Base-by-base conservation (phyloP, 1,284 basidiomycete genomes). In the Leccinum laetum region DNA sequence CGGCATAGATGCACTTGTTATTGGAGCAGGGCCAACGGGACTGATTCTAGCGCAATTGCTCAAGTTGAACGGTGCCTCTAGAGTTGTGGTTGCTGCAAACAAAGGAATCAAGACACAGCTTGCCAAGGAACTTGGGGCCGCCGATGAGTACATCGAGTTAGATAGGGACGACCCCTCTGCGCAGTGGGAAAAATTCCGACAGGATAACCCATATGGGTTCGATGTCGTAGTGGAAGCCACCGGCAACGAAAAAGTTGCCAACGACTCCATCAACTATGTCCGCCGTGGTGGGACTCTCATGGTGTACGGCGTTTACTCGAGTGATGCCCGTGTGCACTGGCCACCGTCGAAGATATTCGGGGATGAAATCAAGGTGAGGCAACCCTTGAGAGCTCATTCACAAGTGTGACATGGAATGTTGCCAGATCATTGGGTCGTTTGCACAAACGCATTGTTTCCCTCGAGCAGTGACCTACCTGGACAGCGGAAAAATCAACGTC, bases 201-300 rank as follows among this genome's bases (percentile, higher is more conserved):
- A 86, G 73, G 86, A 90, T 66, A 85, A 94, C 76, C 90, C 90
- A 37, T 89, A 90, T 72, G 92, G 93, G 21, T 95, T 95, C 75
- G 93, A 95, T 75, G 87, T 94, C 29, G 94, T 95, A 52, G 92
- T 85, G 66, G 93, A 95, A 78, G 93, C 92, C 53, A 94, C 93
- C 5, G 93, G 93, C 65, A 86, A 88, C 52, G 91, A 92, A 78
- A 86, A 86, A 67, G 78, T 95, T 56, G 91, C 90, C 44, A 88
- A 93, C 71, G 86, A 91, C 63, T 81, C 89, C 35, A 91, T 95
- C 77, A 85, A 93, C 79, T 93, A 92, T 73, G 93, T 95, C 49
- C 83, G 91, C 8, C 82, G 92, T 65, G 90, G 91, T 26, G 90
- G 89, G 16, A 89, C 85, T 2, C 77, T 92, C 65, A 84, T 91